A percentile compares a stretch with the other conserved stretches of the same genome.
Evolutionary conservation across 495 filamentous ascomycete species (phyloP).

Genomic region (Penicillium goetzii): DNA sequence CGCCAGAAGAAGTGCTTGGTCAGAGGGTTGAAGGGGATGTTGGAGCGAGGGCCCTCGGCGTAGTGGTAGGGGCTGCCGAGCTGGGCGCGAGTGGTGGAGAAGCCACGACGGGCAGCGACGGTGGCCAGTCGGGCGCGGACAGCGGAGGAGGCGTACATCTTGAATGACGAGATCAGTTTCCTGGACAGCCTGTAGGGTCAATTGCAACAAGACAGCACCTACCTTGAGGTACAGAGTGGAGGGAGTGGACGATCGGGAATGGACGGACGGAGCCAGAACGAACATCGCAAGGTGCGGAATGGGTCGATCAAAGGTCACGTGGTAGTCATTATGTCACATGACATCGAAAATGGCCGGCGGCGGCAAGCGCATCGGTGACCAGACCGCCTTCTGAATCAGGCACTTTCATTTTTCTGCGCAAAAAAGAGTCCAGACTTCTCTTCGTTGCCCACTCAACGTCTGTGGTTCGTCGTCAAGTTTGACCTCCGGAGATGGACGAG

Average conservation of each 20-base stretch:
- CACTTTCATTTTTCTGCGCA: conserved; percentile 43
- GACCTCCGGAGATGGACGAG: conserved; percentile 65
- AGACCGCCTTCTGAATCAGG: conserved; percentile 33
- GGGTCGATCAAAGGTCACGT: conserved; percentile 36
- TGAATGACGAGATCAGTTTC: conserved; percentile 17
- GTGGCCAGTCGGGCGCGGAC: conserved; percentile 67
- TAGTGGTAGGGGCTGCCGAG: conserved; percentile 94
- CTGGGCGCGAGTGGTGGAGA: conserved; percentile 87
- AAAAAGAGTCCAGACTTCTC: conserved; percentile 26
- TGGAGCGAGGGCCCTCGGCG: conserved; percentile 91
- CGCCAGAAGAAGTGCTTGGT: conserved; percentile 78
- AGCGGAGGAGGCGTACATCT: conserved; percentile 88
- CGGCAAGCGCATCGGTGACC: background rate
- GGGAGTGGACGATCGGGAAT: conserved; percentile 38
- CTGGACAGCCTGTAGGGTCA: conserved; percentile 14
- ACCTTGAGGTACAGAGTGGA: conserved; percentile 42
- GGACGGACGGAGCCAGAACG: conserved; percentile 32
- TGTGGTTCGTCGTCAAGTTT: conserved; percentile 20
- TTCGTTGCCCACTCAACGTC: conserved; percentile 15
- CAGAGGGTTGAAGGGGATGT: conserved; percentile 94
- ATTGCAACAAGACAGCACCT: conserved; percentile 16
- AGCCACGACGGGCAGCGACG: conserved; percentile 84
- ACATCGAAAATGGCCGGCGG: background rate
- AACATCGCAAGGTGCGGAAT: conserved; percentile 36
- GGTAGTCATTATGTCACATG: conserved; percentile 25